These are phyloP conservation scores for Dothistroma septosporum DNA, from an alignment of 2,329 filamentous ascomycete species.

Conservation along the genomic window DNA sequence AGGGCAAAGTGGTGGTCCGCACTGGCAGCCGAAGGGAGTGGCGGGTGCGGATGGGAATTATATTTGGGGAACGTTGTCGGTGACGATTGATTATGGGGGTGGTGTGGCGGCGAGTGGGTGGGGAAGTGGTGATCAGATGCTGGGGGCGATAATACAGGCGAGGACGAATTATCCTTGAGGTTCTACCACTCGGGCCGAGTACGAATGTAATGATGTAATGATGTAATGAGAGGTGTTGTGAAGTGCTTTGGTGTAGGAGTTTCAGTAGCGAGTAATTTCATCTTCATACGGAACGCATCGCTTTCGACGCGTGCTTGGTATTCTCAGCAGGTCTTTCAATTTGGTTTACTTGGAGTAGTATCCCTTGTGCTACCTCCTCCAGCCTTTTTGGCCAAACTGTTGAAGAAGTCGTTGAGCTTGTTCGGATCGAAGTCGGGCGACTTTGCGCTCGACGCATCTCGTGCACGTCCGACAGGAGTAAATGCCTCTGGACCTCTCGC, in stretches of 20 bases:
- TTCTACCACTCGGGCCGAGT: too few relatives aligned
- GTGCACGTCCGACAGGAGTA: neutral
- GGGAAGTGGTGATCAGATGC: constrained; percentile 11
- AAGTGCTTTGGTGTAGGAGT: too few relatives aligned
- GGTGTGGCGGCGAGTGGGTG: constrained; percentile 9
- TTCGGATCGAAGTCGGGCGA: constrained; percentile 2
- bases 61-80: constrained; percentile 12
- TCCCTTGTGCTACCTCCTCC: neutral
- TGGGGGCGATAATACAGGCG: constrained; percentile 7
- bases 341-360: neutral
- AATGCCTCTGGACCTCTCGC: neutral
- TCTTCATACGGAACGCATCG: too few relatives aligned
- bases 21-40: constrained; percentile 7
- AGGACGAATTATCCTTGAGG: constrained; percentile 10
- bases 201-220: too few relatives aligned
- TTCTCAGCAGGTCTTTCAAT: neutral
- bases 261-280: too few relatives aligned
- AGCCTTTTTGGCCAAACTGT: constrained; percentile 2
- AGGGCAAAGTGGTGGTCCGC: constrained; percentile 14
- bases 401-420: constrained; percentile 2
- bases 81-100: constrained; percentile 11
- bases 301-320: too few relatives aligned
- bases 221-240: too few relatives aligned
- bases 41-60: constrained; percentile 1
- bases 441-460: neutral